phyloP scores from a whole-genome alignment of 345 rosid species.

The Arabidopsis suecica region DNA sequence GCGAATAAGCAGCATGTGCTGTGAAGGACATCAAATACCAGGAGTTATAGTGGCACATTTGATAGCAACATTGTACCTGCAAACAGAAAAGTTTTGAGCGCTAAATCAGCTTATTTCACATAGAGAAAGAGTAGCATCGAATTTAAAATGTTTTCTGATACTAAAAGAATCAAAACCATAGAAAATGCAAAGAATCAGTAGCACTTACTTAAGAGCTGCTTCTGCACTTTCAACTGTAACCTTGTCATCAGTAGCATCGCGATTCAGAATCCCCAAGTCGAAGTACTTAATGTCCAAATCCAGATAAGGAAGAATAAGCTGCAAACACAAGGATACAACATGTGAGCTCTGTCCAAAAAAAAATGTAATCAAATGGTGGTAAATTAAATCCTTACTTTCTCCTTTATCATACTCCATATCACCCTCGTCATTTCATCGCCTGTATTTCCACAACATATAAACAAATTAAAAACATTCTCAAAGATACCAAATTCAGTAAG shows the following conservation, averaged over 20 bases:
- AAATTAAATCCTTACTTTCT: conserved; percentile 58
- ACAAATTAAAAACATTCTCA: conserved; percentile 6
- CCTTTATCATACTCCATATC: conserved; percentile 87
- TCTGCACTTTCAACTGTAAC: conserved; percentile 87
- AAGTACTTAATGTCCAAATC: conserved; percentile 90
- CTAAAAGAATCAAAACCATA: conserved; percentile 2
- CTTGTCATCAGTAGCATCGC: conserved; percentile 85
- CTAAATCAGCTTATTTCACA: conserved; percentile 13
- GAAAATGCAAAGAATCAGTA: conserved; percentile 15
- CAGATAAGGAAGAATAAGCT: conserved; percentile 85
- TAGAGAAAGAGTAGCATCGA: conserved; percentile 3
- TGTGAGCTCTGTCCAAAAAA: conserved; percentile 21
- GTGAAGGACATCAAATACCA: conserved; percentile 55
- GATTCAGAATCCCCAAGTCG: conserved; percentile 88
- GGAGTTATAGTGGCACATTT: conserved; percentile 99
- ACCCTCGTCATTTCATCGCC: conserved; percentile 99
- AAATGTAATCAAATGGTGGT: background rate
- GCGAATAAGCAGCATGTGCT: conserved; percentile 6
- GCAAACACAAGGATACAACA: conserved; percentile 36
- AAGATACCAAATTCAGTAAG: background rate
- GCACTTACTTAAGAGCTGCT: conserved; percentile 81
- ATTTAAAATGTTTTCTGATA: background rate
- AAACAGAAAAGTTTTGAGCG: conserved; percentile 20
- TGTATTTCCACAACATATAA: background rate
- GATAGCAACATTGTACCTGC: conserved; percentile 93